Percentiles rank a stretch among this genome's conserved stretches.
These are phyloP conservation scores for Thermoascus crustaceus DNA, from an alignment of 2,329 filamentous ascomycete genomes.

Conservation along the genomic window DNA sequence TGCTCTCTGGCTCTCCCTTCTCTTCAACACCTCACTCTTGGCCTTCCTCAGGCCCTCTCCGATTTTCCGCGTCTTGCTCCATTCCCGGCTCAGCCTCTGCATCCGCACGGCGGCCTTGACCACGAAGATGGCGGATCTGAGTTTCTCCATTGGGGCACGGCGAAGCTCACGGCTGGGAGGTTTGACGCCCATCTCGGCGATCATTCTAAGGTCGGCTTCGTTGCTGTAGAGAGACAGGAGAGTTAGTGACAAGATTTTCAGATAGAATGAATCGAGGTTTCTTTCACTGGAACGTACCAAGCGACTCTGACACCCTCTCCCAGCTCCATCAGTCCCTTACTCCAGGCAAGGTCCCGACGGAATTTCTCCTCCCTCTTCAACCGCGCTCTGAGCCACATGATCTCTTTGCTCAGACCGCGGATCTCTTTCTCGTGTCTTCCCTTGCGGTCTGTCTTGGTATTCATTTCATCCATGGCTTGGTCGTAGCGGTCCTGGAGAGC, in stretches of 20 bases:
- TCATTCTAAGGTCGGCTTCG: conserved; percentile 77
- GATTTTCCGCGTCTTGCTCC: conserved; percentile 35
- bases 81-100: conserved; percentile 37
- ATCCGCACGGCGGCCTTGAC: conserved; percentile 40
- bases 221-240: conserved; percentile 70
- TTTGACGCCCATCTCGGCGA: conserved; percentile 71
- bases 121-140: conserved; percentile 34
- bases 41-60: conserved; percentile 37
- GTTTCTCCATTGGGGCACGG: conserved; percentile 31
- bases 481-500: conserved; percentile 54
- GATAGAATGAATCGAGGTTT: conserved; percentile 2
- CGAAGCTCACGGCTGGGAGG: conserved; percentile 24
- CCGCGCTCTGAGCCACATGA: conserved; percentile 78
- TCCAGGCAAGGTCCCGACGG: conserved; percentile 71
- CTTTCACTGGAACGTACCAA: conserved; percentile 64
- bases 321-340: conserved; percentile 79
- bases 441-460: conserved; percentile 35
- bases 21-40: conserved; percentile 33
- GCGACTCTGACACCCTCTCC: conserved; percentile 56
- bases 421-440: conserved; percentile 55
- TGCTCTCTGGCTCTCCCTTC: conserved; percentile 27
- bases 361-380: conserved; percentile 74
- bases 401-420: conserved; percentile 76
- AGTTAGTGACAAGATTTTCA: conserved; percentile 17
- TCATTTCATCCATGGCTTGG: conserved; percentile 45